Conservation (phyloP, 148 eudicot species). For the Arctostaphylos glauca region DNA sequence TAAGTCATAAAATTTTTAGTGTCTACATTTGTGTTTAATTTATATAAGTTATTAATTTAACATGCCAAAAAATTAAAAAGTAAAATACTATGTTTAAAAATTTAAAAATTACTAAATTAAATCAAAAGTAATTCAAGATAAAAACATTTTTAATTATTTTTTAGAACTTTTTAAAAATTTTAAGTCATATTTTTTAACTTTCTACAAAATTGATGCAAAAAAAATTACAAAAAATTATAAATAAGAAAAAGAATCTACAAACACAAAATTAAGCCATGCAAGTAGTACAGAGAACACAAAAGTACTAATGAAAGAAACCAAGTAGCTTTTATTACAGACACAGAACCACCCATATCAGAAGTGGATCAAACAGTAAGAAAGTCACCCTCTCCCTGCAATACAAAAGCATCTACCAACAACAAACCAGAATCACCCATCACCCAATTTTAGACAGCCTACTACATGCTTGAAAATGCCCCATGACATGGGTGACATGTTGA, state of each 20-base stretch:
- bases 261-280: background rate
- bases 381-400: background rate
- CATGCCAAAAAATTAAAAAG: no score
- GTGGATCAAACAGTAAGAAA: background rate
- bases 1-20: no score
- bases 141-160: no score
- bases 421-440: constrained; percentile 5
- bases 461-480: background rate
- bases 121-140: no score
- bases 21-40: no score
- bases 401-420: background rate
- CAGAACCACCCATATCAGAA: background rate
- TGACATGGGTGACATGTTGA: background rate
- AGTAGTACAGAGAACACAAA: background rate
- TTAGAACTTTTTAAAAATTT: no score
- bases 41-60: no score
- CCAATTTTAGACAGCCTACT: background rate
- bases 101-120: no score
- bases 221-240: no score
- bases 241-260: background rate
- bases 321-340: background rate
- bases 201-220: no score
- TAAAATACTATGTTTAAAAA: no score
- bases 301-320: background rate
- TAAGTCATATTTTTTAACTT: no score